Base-by-base conservation (phyloP, 352 stramenopile genomes). In the Globisporangium irregulare region DNA sequence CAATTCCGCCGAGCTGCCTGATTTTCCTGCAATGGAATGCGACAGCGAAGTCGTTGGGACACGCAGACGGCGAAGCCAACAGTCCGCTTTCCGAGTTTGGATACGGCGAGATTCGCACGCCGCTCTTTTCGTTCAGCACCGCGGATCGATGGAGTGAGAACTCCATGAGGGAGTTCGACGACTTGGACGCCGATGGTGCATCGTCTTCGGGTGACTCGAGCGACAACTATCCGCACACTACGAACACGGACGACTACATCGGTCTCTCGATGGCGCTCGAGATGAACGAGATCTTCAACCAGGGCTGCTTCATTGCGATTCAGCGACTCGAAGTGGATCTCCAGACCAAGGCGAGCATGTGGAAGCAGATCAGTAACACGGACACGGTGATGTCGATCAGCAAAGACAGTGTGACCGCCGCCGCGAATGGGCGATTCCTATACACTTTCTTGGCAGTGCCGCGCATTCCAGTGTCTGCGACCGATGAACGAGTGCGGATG, bases 1-100 rank as follows among this genome's bases (percentile, higher is more conserved):
- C 86, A 25, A 96, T 96, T 65, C 88, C 88, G 43, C 87, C 88
- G 46, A 93, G 85, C 64, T 94, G 85, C 63, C 69, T 96, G 25
- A 94, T 96, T 61, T 96, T 94, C 68, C 69, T 96, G 22, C 88
- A 96, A 72, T 95, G 88, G 88, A 95, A 95, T 67, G 84, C 86
- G 18, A 94, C 88, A 2, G 84, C 88, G 0, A 90, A 94, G 67
- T 89, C 86, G n/a, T 67, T 96, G 25, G 81, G 86, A 6, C 81
- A 96, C 36, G 79, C 82, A 3, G 84, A 89, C 22, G 24, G 38
- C 0, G 48, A 55, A 1, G 77, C 78, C 36, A 76, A 54, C 29
- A 90, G 76, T 56, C 79, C 80, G 24, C 50, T 89, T 22, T 89
- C 86, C 1, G 77, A 92, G 60, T 80, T 72, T 9, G 81, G 75